A percentile compares a stretch with the other conserved stretches of the same genome.
These are phyloP conservation scores for Cenchrus americanus DNA, from an alignment of 176 grass and related monocot genomes.

Conservation along the genomic window DNA sequence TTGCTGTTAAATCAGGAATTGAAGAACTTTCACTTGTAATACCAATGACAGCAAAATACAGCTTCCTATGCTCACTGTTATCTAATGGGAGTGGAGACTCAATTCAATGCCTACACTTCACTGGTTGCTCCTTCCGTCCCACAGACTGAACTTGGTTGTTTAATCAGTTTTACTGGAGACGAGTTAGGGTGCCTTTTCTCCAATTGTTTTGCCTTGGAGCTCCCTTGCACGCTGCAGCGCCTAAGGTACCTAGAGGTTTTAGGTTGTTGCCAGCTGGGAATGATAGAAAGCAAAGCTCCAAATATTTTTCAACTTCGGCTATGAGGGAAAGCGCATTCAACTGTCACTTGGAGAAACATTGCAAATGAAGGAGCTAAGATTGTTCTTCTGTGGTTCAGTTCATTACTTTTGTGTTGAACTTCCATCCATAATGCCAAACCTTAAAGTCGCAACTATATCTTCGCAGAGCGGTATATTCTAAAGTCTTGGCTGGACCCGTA, in stretches of 20 bases:
- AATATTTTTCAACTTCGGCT: neutral
- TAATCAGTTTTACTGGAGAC: neutral
- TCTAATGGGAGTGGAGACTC: neutral
- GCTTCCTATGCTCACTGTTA: neutral
- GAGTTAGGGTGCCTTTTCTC: too few relatives aligned
- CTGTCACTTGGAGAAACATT: neutral
- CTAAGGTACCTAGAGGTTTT: neutral
- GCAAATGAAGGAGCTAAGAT: neutral
- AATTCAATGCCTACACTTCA: neutral
- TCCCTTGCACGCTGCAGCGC: neutral
- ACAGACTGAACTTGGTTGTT: neutral
- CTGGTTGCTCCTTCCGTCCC: neutral
- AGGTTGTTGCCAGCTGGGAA: neutral
- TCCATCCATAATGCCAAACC: conserved; percentile 19
- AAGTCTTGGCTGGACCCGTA: too few relatives aligned
- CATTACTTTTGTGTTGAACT: neutral
- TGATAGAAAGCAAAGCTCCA: conserved; percentile 12
- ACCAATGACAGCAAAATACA: neutral
- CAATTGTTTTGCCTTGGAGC: neutral
- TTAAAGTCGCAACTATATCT: neutral
- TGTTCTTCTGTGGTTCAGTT: neutral
- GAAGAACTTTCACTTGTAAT: neutral
- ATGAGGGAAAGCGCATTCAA: neutral
- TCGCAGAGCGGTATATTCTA: neutral
- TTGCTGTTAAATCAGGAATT: neutral